Conservation (phyloP, 768 basidiomycete species). For the Lactifluus echinatus region DNA sequence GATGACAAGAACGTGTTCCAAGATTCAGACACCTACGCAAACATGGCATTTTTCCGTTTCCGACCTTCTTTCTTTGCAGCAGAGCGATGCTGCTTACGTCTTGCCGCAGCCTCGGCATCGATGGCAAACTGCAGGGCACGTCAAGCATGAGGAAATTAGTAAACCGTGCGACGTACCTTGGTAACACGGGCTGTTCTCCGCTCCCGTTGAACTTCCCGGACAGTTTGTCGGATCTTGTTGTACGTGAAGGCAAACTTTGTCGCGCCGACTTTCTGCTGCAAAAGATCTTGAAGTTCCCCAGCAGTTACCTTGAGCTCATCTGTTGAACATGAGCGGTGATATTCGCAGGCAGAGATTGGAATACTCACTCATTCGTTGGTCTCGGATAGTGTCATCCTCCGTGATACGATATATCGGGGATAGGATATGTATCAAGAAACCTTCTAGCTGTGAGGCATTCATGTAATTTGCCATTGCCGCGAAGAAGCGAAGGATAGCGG, state of each 20-base stretch:
- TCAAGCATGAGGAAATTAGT: background rate
- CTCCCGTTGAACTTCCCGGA: conserved; percentile 57
- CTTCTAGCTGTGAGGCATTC: conserved; percentile 46
- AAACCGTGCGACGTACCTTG: conserved; percentile 30
- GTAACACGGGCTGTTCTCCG: conserved; percentile 48
- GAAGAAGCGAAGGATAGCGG: conserved; percentile 83
- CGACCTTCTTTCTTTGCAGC: conserved; percentile 74
- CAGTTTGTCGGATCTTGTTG: conserved; percentile 69
- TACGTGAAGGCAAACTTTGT: conserved; percentile 74
- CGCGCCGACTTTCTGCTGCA: conserved; percentile 84
- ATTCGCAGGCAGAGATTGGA: background rate
- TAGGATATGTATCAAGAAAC: conserved; percentile 75
- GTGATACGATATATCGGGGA: conserved; percentile 79
- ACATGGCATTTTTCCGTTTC: conserved; percentile 61
- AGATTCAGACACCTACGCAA: conserved; percentile 40
- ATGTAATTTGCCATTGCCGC: conserved; percentile 81
- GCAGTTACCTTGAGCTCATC: conserved; percentile 79
- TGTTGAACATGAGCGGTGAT: conserved; percentile 25
- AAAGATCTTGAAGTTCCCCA: conserved; percentile 75
- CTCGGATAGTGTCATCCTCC: conserved; percentile 80
- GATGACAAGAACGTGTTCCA: background rate
- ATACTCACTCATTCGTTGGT: conserved; percentile 64
- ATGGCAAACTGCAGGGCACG: conserved; percentile 43
- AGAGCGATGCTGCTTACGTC: conserved; percentile 64
- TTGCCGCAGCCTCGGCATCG: conserved; percentile 70